Evolutionary conservation across 768 basidiomycete genomes (phyloP).

Genomic region (Mrakia gelida): DNA sequence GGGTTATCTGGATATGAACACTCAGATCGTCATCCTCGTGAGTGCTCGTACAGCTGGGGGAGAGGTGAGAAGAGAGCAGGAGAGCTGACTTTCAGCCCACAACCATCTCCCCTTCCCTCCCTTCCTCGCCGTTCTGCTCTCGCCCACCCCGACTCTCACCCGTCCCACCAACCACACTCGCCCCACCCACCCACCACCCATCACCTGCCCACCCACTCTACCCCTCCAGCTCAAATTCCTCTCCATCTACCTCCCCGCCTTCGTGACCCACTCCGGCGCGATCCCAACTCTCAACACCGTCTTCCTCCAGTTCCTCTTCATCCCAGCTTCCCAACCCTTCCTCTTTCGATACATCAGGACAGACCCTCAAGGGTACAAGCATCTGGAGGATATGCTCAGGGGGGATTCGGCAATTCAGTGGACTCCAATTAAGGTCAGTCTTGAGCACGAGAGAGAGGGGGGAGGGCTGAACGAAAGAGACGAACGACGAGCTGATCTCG

Average conservation of each 20-base stretch:
- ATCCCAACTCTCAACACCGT: neutral
- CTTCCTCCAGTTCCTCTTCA: conserved; percentile 1
- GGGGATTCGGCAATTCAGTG: neutral
- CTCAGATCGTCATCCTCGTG: neutral
- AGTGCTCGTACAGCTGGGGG: neutral
- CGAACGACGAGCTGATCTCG: neutral
- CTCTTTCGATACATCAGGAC: neutral
- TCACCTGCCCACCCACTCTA: neutral
- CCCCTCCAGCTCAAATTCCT: neutral
- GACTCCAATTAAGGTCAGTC: neutral
- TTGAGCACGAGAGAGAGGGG: neutral
- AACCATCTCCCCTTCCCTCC: too few species aligned
- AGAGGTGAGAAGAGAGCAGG: neutral
- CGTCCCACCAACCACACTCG: too few species aligned
- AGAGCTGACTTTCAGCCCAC: neutral
- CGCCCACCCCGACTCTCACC: too few species aligned
- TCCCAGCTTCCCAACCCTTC: neutral
- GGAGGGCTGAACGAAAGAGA: neutral
- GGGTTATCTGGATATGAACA: neutral
- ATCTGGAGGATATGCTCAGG: neutral
- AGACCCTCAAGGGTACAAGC: neutral
- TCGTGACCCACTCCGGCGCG: neutral
- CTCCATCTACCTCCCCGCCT: neutral
- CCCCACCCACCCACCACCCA: too few species aligned
- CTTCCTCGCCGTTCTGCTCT: too few species aligned